Conservation (phyloP, 331 rosid species). For the Pyrus hybrid region DNA sequence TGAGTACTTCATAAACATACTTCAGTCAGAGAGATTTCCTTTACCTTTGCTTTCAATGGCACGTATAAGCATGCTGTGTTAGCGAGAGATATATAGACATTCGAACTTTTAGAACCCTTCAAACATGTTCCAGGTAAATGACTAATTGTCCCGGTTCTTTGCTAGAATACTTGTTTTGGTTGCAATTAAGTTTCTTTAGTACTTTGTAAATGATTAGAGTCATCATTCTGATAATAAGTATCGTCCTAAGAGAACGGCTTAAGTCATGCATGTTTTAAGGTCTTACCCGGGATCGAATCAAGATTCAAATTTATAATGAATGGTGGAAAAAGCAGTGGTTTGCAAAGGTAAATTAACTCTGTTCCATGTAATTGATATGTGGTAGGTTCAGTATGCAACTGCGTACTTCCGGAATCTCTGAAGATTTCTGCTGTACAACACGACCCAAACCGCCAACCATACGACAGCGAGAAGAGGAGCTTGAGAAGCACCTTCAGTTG, state of each 20-base stretch:
- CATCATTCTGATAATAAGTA: not conserved
- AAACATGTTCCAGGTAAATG: not conserved
- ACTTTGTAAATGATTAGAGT: not conserved
- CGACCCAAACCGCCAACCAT: conserved; percentile 49
- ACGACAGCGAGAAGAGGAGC: conserved; percentile 67
- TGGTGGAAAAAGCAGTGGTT: not conserved
- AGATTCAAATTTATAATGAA: not conserved
- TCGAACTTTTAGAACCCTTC: not conserved
- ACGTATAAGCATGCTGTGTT: not conserved
- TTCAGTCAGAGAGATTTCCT: not conserved
- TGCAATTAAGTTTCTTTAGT: not conserved
- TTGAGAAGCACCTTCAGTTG: conserved; percentile 56
- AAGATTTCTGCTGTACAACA: conserved; percentile 67
- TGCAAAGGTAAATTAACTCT: not conserved
- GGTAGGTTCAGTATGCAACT: conserved; percentile 84
- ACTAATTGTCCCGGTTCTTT: not conserved
- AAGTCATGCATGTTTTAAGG: not conserved
- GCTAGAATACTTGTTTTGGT: not conserved
- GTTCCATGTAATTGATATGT: not conserved
- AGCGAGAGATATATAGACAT: not conserved
- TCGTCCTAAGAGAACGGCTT: not conserved
- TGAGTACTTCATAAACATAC: no score
- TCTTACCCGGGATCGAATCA: not conserved
- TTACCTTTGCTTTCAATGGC: not conserved
- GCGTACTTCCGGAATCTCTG: conserved; percentile 80